Base-by-base conservation (phyloP, 139 green algal genomes). In the Chlamydomonas asymmetrica region DNA sequence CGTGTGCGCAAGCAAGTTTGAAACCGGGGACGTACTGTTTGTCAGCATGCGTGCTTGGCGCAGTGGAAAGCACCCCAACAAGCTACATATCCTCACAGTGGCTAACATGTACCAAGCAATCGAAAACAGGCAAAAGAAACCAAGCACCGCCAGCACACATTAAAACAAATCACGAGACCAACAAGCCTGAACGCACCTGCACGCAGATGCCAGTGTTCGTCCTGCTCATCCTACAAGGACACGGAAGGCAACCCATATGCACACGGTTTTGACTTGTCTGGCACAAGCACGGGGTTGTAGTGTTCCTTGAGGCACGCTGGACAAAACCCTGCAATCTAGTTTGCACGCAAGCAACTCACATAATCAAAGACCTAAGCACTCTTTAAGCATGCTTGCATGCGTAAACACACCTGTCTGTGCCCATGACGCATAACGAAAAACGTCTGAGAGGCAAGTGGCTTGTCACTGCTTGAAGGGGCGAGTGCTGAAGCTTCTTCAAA, bases 381-480 rank as follows among this genome's bases (percentile, higher is more conserved):
- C 31, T 41, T 34, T 34, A 9, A 57, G 27, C 7, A 40, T 60
- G 40, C n/a, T 10, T 56, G 64, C 39, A 35, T 65, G 35, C 16
- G n/a, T n/a, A n/a, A n/a, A n/a, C n/a, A 5, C 4, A 1, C 66
- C 27, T 66, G 50, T 32, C 81, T 50, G 35, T 84, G 73, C 0
- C 76, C 81, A 66, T 87, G 81, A 2, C 76, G 68, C 76, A 87
- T 82, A 18, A 88, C 66, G 10, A 86, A 67, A 1, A 80, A 56
- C 35, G 54, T 64, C 35, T 74, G 70, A n/a, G n/a, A n/a, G n/a
- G n/a, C n/a, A n/a, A n/a, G n/a, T n/a, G n/a, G n/a, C n/a, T n/a
- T n/a, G n/a, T n/a, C n/a, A n/a, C n/a, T n/a, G n/a, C n/a, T n/a
- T n/a, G n/a, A n/a, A n/a, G n/a, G n/a, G n/a, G n/a, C n/a, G n/a